A percentile compares a stretch with the other conserved stretches of the same genome.
phyloP scores from a whole-genome alignment of 2,329 filamentous ascomycete species.

The Leptographium galeiforme region DNA sequence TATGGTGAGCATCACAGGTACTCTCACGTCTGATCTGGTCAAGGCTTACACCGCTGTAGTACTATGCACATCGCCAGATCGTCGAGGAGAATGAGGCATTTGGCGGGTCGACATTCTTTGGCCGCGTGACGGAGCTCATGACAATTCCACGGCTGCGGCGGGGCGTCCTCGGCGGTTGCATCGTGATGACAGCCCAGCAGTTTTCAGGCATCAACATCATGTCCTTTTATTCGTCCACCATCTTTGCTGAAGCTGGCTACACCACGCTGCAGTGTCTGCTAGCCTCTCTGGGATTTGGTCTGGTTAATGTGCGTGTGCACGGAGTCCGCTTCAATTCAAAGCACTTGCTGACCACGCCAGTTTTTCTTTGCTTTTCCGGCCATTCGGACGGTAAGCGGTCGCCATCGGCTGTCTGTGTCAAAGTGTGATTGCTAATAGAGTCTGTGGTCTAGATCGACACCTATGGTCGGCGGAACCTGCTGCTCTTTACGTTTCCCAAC shows the following conservation, averaged over 20 bases:
- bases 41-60: slow-evolving; percentile 34
- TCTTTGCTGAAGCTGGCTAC: slow-evolving; percentile 44
- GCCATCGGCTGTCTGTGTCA: too few species aligned
- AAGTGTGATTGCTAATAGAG: too few species aligned
- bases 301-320: slow-evolving; percentile 40
- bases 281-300: slow-evolving; percentile 49
- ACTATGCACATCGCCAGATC: too few species aligned
- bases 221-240: slow-evolving; percentile 47
- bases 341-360: too few species aligned
- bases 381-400: slow-evolving; percentile 32
- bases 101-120: neutral
- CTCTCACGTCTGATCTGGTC: slow-evolving; percentile 23
- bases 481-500: slow-evolving; percentile 50
- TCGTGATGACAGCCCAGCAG: slow-evolving; percentile 58
- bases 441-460: slow-evolving; percentile 37
- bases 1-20: slow-evolving; percentile 39
- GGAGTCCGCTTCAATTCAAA: too few species aligned
- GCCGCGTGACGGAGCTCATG: slow-evolving; percentile 31
- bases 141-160: too few species aligned
- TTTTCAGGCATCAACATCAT: slow-evolving; percentile 29
- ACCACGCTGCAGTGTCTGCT: slow-evolving; percentile 36
- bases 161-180: slow-evolving; percentile 8
- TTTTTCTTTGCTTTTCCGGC: slow-evolving; percentile 45
- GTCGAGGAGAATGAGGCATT: too few species aligned
- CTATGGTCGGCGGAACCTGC: slow-evolving; percentile 50